A percentile compares a stretch with the other conserved stretches of the same genome.
These are phyloP conservation scores for Rhizopus arrhizus DNA, from an alignment of 371 early-diverging fungal species.

Conservation along the genomic window DNA sequence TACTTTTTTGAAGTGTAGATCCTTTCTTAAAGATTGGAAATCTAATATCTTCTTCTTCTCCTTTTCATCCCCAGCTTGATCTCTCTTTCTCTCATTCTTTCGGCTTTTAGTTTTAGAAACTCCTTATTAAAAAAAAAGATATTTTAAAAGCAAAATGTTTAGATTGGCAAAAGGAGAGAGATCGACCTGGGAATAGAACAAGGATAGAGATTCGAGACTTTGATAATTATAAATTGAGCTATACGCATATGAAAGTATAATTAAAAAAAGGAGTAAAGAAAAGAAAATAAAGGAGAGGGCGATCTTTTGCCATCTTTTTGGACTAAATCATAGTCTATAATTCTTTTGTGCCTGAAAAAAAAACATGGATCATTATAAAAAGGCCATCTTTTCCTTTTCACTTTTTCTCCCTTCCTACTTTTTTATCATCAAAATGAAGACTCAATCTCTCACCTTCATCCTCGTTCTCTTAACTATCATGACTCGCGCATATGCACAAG, in stretches of 20 bases:
- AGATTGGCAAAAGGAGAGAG: no score
- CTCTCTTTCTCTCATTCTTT: not conserved
- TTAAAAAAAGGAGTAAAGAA: not conserved
- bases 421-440: conserved; percentile 1
- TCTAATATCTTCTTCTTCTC: no score
- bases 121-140: no score
- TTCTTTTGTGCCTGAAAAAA: not conserved
- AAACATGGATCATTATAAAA: not conserved
- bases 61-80: no score
- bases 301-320: not conserved
- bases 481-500: conserved; percentile 8
- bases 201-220: no score
- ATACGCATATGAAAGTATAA: no score
- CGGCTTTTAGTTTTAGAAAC: no score
- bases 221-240: no score
- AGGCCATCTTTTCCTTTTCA: not conserved
- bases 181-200: no score
- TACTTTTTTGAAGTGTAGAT: not conserved
- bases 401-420: not conserved
- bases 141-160: no score
- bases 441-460: conserved; percentile 16
- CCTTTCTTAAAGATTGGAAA: not conserved
- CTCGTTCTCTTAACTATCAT: conserved; percentile 17
- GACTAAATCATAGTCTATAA: not conserved
- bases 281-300: not conserved